Conservation (phyloP, 306 rosid genomes). For the Quercus gilva region DNA sequence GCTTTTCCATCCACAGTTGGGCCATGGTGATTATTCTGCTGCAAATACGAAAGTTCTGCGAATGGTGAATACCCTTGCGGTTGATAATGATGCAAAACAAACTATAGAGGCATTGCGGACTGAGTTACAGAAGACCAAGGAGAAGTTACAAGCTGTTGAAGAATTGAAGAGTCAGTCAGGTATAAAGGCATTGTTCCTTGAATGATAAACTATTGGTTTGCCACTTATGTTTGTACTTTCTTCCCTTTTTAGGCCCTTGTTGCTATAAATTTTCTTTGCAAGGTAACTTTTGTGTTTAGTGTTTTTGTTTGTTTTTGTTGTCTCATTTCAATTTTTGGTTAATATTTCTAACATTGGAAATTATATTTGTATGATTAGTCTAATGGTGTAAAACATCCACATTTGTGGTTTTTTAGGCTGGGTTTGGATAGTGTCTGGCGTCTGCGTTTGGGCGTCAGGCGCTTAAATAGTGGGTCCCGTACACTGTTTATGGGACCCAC, state of each 20-base stretch:
- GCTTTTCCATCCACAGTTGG: conserved; percentile 55
- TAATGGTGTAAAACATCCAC: background rate
- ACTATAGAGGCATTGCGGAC: conserved; percentile 84
- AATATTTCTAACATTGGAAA: background rate
- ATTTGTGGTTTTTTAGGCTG: background rate
- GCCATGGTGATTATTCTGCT: conserved; percentile 82
- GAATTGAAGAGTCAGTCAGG: conserved; percentile 87
- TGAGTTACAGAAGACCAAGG: conserved; percentile 88
- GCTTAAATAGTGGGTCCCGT: too few species aligned
- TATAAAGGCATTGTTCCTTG: conserved; percentile 14
- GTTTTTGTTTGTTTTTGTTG: background rate
- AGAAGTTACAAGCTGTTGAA: conserved; percentile 90
- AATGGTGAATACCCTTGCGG: conserved; percentile 89
- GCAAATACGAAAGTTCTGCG: conserved; percentile 92
- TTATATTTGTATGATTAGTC: background rate
- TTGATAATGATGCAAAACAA: conserved; percentile 91
- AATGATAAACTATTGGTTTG: background rate
- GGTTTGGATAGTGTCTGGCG: too few species aligned
- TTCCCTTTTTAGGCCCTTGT: background rate
- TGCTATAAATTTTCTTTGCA: background rate
- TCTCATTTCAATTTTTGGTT: background rate
- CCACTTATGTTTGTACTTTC: background rate
- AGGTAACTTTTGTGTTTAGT: too few species aligned
- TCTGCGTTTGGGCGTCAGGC: too few species aligned
- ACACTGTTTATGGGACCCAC: too few species aligned